Evolutionary conservation across 495 filamentous ascomycete genomes (phyloP).

Genomic region (Pseudomonodictys pantanalensis): DNA sequence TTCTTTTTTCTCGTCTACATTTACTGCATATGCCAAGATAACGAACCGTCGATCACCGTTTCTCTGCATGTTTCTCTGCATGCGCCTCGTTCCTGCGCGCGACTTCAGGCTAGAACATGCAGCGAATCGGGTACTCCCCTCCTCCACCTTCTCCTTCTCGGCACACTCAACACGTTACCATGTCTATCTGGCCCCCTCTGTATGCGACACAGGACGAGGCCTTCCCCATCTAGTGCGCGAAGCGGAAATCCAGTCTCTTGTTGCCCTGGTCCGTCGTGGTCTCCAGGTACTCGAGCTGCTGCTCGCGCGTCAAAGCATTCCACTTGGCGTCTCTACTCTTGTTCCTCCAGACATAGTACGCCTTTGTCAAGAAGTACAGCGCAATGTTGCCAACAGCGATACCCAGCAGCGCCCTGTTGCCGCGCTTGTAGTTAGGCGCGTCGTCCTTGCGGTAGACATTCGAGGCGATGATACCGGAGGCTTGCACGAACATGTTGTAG

Average conservation of each 20-base stretch:
- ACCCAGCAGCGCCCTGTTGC: slow-evolving; percentile 15
- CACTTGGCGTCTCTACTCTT: slow-evolving; percentile 17
- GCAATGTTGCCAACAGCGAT: slow-evolving; percentile 15
- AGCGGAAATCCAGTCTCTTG: slow-evolving; percentile 16
- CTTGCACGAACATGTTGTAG: slow-evolving; percentile 80
- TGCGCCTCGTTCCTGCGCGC: too few relatives aligned
- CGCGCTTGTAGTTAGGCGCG: slow-evolving; percentile 26
- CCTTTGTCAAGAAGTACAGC: slow-evolving; percentile 22
- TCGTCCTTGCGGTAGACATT: slow-evolving; percentile 45
- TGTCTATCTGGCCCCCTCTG: not conserved
- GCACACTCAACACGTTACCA: not conserved
- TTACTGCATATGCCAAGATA: too few relatives aligned
- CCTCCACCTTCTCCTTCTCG: not conserved
- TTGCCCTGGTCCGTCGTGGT: slow-evolving; percentile 23
- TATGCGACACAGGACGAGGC: too few relatives aligned
- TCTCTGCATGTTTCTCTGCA: too few relatives aligned
- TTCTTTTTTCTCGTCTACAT: too few relatives aligned
- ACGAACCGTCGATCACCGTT: too few relatives aligned
- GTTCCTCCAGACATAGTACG: slow-evolving; percentile 28
- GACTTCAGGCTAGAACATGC: too few relatives aligned
- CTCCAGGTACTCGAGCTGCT: slow-evolving; percentile 20
- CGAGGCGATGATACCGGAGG: slow-evolving; percentile 58
- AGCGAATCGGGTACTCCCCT: too few relatives aligned
- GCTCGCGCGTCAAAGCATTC: slow-evolving; percentile 19
- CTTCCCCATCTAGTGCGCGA: slow-evolving; percentile 9